A percentile compares a stretch with the other conserved stretches of the same genome.
Evolutionary conservation across 2,329 filamentous ascomycete genomes (phyloP).

Genomic region (Diplodia corticola): DNA sequence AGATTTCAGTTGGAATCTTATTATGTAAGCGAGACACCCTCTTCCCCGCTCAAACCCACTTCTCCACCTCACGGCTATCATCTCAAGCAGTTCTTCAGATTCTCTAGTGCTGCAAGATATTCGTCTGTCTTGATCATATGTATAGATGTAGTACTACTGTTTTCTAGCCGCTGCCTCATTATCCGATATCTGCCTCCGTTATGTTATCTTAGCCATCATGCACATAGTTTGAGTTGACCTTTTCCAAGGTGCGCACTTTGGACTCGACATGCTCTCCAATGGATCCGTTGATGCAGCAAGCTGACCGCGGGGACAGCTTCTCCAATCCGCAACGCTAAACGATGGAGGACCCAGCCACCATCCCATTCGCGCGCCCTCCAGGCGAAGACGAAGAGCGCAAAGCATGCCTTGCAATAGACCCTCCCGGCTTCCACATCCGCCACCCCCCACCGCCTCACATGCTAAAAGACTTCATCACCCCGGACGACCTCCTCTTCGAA

Average conservation of each 20-base stretch:
- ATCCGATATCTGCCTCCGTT: neutral
- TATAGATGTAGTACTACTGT: neutral
- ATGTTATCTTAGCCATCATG: neutral
- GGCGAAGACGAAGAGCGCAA: neutral
- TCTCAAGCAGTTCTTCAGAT: neutral
- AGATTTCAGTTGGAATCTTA: neutral
- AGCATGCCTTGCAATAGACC: constrained; percentile 12
- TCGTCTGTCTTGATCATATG: neutral
- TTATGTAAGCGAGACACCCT: neutral
- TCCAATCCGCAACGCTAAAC: neutral
- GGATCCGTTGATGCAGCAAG: neutral
- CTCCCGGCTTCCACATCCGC: constrained; percentile 27
- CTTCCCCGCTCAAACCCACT: neutral
- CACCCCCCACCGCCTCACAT: constrained; percentile 34
- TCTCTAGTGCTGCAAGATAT: neutral
- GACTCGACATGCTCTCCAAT: neutral
- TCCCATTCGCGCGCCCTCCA: neutral
- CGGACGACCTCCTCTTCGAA: constrained; percentile 36
- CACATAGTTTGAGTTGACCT: neutral
- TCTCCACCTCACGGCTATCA: neutral
- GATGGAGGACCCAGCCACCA: neutral
- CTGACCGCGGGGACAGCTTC: neutral
- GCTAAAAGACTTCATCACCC: constrained; percentile 31
- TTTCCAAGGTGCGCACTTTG: neutral
- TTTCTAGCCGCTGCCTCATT: neutral